Percentiles rank a stretch among this genome's conserved stretches.
Conservation (phyloP, 2,329 filamentous ascomycete genomes). For the Pseudopithomyces maydicus region DNA sequence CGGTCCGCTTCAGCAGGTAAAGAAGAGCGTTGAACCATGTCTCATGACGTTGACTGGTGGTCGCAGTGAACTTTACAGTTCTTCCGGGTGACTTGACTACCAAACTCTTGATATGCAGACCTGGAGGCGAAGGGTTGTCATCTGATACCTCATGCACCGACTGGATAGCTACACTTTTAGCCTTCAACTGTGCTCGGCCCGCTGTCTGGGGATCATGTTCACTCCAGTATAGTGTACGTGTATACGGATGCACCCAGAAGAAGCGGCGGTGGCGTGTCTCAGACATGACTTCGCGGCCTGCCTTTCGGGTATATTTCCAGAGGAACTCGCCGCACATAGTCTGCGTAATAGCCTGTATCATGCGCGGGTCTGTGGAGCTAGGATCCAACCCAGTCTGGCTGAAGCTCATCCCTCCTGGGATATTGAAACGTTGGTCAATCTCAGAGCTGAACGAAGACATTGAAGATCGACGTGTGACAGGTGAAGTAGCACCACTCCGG, state of each 20-base stretch:
- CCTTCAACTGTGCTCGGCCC: slow-evolving; percentile 75
- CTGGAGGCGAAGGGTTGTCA: slow-evolving; percentile 93
- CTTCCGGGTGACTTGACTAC: slow-evolving; percentile 88
- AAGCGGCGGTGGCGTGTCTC: slow-evolving; percentile 90
- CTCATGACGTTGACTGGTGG: slow-evolving; percentile 92
- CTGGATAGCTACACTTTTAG: slow-evolving; percentile 93
- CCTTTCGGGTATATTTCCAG: slow-evolving; percentile 98
- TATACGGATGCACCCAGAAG: slow-evolving; percentile 99
- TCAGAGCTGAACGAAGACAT: slow-evolving; percentile 96
- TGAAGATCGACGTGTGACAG: slow-evolving; percentile 73
- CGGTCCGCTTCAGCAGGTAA: slow-evolving; percentile 82
- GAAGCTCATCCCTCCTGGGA: slow-evolving; percentile 55
- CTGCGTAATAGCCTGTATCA: slow-evolving; percentile 99
- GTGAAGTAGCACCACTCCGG: slow-evolving; percentile 56
- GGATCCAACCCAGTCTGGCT: slow-evolving; percentile 65
- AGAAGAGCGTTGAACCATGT: slow-evolving; percentile 98
- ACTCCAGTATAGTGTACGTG: slow-evolving; percentile 95
- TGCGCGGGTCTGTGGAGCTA: slow-evolving; percentile 81
- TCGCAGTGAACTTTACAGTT: slow-evolving; percentile 90
- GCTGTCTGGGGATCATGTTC: slow-evolving; percentile 82
- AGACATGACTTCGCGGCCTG: slow-evolving; percentile 86
- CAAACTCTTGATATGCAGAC: slow-evolving; percentile 91
- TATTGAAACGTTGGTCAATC: slow-evolving; percentile 86
- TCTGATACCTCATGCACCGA: slow-evolving; percentile 90
- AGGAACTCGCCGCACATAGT: slow-evolving; percentile 99